phyloP scores from a whole-genome alignment of 106 monocot species.

The Allium fistulosum region DNA sequence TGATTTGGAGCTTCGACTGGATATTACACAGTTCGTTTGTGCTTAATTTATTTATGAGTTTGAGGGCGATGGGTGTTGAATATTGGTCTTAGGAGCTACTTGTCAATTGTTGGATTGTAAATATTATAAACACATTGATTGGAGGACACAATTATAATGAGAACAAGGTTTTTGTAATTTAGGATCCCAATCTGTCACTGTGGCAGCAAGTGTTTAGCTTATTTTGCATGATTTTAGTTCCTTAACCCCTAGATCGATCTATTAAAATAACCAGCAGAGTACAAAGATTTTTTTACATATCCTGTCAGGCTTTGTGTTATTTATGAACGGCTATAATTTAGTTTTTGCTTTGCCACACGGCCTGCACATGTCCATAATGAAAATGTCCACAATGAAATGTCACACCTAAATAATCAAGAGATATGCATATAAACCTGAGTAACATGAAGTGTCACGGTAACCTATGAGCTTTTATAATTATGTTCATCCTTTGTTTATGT shows the following conservation, averaged over 20 bases:
- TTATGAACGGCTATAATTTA: not conserved
- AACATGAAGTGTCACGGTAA: too few species aligned
- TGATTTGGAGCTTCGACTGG: constrained; percentile 6
- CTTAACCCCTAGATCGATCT: not conserved
- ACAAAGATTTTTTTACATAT: not conserved
- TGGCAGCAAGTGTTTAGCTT: not conserved
- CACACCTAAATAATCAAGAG: too few species aligned
- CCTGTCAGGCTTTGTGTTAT: not conserved
- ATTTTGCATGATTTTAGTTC: not conserved
- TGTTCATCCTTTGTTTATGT: too few species aligned
- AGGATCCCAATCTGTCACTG: not conserved
- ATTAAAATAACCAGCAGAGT: not conserved
- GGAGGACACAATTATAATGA: constrained; percentile 1
- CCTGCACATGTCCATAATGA: too few species aligned
- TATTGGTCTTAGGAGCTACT: constrained; percentile 13
- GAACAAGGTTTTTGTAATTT: constrained; percentile 1
- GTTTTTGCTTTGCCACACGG: too few species aligned
- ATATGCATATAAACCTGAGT: too few species aligned
- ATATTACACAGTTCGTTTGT: not conserved
- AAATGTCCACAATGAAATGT: too few species aligned
- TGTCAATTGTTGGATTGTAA: constrained; percentile 1
- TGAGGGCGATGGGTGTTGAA: constrained; percentile 13
- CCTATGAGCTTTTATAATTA: too few species aligned
- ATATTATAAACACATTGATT: not conserved
- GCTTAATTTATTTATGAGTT: not conserved